Evolutionary conservation across 257 asterid species (phyloP).

Genomic region (Striga asiatica): DNA sequence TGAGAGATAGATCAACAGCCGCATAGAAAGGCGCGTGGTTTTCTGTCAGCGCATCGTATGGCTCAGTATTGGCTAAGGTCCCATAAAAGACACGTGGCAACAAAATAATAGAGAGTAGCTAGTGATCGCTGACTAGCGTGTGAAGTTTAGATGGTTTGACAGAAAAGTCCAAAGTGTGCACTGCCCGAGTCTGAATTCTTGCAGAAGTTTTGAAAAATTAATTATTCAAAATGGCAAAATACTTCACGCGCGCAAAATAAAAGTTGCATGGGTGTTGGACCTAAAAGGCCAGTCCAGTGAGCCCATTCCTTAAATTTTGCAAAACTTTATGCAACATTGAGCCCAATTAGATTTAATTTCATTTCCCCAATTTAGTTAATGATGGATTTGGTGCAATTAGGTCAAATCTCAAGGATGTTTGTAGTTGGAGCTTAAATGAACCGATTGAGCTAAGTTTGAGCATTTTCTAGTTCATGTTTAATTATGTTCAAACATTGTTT

Average conservation of each 20-base stretch:
- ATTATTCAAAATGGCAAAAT: not conserved
- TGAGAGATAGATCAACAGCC: not conserved
- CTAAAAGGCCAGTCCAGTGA: not conserved
- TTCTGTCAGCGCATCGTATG: conserved; percentile 4
- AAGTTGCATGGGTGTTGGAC: not conserved
- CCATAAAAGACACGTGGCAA: conserved; percentile 10
- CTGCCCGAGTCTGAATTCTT: conserved; percentile 48
- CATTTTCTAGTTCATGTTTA: too few relatives aligned
- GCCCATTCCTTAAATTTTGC: not conserved
- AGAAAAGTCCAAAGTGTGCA: conserved; percentile 30
- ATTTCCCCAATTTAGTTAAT: too few relatives aligned
- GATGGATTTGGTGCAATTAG: too few relatives aligned
- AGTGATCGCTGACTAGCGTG: conserved; percentile 3
- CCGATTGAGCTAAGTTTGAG: too few relatives aligned
- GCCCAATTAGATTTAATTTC: too few relatives aligned
- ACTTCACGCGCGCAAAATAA: conserved; percentile 17
- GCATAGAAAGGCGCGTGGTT: conserved; percentile 17
- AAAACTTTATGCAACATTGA: too few relatives aligned
- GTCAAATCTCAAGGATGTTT: too few relatives aligned
- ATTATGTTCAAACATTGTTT: too few relatives aligned
- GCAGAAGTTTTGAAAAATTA: conserved; percentile 20
- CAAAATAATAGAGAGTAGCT: not conserved
- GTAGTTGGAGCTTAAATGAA: too few relatives aligned
- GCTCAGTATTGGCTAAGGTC: too few relatives aligned
- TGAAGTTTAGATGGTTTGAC: conserved; percentile 11